Evolutionary conservation across 2,329 filamentous ascomycete species (phyloP).

Genomic region (Sclerotiophoma versabilis): DNA sequence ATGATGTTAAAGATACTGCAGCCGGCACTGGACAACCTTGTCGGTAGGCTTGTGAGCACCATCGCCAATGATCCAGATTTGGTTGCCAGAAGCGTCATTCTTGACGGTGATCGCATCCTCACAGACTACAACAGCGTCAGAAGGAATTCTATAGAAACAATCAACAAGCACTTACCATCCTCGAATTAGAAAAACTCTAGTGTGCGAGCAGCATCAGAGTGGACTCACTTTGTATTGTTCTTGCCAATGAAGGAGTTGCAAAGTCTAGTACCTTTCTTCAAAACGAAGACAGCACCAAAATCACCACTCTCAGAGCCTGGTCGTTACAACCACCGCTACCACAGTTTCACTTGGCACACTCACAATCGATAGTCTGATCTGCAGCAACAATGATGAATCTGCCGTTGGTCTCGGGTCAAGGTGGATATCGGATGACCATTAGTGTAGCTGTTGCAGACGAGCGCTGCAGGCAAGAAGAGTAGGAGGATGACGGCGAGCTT

Average conservation of each 20-base stretch:
- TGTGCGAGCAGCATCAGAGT: slow-evolving; percentile 57
- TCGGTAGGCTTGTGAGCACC: slow-evolving; percentile 43
- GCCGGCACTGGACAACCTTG: slow-evolving; percentile 49
- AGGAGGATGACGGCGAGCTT: slow-evolving; percentile 16
- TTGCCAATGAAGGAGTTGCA: slow-evolving; percentile 62
- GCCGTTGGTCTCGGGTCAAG: slow-evolving; percentile 24
- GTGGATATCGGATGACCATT: slow-evolving; percentile 22
- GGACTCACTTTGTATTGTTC: slow-evolving; percentile 58
- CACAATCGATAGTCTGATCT: slow-evolving; percentile 23
- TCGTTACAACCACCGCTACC: slow-evolving; percentile 26
- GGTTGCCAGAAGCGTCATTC: slow-evolving; percentile 29
- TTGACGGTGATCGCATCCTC: slow-evolving; percentile 44
- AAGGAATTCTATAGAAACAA: not conserved
- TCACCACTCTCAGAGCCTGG: slow-evolving; percentile 30
- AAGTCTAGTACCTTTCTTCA: slow-evolving; percentile 56
- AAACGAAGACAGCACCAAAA: slow-evolving; percentile 58
- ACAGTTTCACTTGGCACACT: slow-evolving; percentile 26
- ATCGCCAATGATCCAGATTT: slow-evolving; percentile 48
- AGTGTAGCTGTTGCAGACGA: slow-evolving; percentile 27
- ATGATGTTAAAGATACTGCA: slow-evolving; percentile 43
- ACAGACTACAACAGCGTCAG: slow-evolving; percentile 33
- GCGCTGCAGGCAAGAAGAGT: slow-evolving; percentile 18
- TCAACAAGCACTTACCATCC: slow-evolving; percentile 15
- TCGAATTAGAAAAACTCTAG: slow-evolving; percentile 53
- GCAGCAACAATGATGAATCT: slow-evolving; percentile 25